Evolutionary conservation across 441 rosid species (phyloP).

Genomic region (Biscutella laevigata): DNA sequence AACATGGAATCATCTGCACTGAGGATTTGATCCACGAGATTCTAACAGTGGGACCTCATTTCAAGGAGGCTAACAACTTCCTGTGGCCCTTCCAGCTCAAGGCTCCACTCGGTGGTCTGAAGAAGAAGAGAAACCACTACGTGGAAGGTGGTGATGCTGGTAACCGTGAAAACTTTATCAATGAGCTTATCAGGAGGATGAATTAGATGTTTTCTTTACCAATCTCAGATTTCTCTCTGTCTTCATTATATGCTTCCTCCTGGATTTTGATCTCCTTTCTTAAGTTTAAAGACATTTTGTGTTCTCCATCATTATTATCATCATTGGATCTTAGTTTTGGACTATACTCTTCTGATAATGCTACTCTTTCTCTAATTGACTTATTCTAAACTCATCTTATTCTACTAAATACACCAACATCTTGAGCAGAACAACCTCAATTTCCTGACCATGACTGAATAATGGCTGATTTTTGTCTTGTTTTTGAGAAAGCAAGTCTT

Average conservation of each 20-base stretch:
- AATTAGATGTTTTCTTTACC: constrained; percentile 31
- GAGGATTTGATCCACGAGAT: constrained; percentile 84
- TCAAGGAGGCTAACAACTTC: constrained; percentile 84
- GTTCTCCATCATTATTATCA: too few species aligned
- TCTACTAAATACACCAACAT: too few species aligned
- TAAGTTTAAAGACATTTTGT: constrained; percentile 15
- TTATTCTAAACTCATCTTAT: too few species aligned
- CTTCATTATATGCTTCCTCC: not conserved
- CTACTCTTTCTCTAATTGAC: too few species aligned
- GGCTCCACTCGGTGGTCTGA: constrained; percentile 67
- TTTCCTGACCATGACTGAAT: not conserved
- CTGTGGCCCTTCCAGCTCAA: constrained; percentile 82
- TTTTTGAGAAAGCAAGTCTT: not conserved
- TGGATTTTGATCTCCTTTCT: constrained; percentile 16
- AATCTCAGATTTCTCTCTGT: not conserved
- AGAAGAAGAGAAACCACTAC: constrained; percentile 78
- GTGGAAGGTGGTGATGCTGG: constrained; percentile 84
- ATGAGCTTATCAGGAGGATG: constrained; percentile 53
- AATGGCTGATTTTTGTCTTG: not conserved
- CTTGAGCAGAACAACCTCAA: too few species aligned
- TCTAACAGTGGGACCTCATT: constrained; percentile 71
- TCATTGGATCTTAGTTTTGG: too few species aligned
- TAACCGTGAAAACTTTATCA: constrained; percentile 31
- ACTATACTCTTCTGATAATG: too few species aligned
- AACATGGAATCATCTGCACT: constrained; percentile 50